A percentile compares a stretch with the other conserved stretches of the same genome.
These are phyloP conservation scores for Magnolia kwangsiensis DNA, from an alignment of 164 flowering plant genomes.

Conservation along the genomic window DNA sequence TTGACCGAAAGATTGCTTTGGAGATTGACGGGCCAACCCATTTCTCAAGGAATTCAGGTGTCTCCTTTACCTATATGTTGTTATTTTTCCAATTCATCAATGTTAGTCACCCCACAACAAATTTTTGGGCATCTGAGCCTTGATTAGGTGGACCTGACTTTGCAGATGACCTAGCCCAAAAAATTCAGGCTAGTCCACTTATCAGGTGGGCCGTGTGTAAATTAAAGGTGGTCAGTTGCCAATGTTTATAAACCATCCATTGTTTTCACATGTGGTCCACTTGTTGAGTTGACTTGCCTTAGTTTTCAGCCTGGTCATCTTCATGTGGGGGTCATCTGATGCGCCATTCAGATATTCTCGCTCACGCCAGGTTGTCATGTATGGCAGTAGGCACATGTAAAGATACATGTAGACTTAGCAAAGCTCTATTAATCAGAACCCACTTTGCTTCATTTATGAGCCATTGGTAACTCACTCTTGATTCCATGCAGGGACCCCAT, in stretches of 20 bases:
- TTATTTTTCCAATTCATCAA: background rate
- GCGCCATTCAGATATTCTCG: too few relatives aligned
- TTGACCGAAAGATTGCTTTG: slow-evolving; percentile 79
- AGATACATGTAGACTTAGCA: background rate
- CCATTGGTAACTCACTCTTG: slow-evolving; percentile 1
- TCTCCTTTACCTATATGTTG: background rate
- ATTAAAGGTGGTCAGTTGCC: too few relatives aligned
- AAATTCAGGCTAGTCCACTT: background rate
- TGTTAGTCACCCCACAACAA: background rate
- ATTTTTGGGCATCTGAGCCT: background rate
- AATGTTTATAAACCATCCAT: too few relatives aligned
- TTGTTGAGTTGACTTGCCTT: too few relatives aligned
- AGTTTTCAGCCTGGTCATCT: background rate
- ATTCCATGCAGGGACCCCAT: slow-evolving; percentile 62
- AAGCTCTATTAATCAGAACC: background rate
- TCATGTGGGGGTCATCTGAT: background rate
- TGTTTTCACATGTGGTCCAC: too few relatives aligned
- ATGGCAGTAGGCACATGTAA: too few relatives aligned
- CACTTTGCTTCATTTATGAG: background rate
- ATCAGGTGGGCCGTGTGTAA: background rate
- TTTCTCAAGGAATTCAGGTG: slow-evolving; percentile 93
- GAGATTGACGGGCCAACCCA: slow-evolving; percentile 99
- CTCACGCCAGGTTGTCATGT: too few relatives aligned
- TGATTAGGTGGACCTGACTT: background rate
- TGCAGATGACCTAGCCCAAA: background rate